Conservation (phyloP, 257 asterid genomes). For the Marsdenia floribunda region DNA sequence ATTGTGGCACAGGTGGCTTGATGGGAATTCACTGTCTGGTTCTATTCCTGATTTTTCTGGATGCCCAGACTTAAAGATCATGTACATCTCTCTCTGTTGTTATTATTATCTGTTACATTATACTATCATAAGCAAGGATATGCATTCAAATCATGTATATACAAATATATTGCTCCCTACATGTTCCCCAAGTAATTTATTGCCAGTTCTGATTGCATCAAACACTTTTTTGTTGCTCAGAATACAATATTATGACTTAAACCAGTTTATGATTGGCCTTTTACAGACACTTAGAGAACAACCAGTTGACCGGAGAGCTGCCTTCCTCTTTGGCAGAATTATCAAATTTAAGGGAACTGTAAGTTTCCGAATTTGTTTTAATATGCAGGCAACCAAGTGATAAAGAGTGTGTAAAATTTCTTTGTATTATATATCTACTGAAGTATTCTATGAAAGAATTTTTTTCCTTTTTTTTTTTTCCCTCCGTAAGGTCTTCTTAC, state of each 20-base stretch:
- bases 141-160: neutral
- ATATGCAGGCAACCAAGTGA: neutral
- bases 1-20: constrained; percentile 73
- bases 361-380: constrained; percentile 33
- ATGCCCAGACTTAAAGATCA: constrained; percentile 65
- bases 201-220: neutral
- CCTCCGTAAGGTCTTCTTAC: neutral
- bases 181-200: neutral
- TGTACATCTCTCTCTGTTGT: constrained; percentile 33
- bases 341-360: constrained; percentile 77
- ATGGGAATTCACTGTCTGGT: constrained; percentile 77
- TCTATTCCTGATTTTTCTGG: constrained; percentile 88
- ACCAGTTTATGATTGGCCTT: constrained; percentile 15
- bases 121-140: neutral
- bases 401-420: neutral
- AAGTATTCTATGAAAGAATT: neutral
- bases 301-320: constrained; percentile 65
- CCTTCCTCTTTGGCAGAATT: constrained; percentile 63
- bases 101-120: neutral
- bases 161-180: neutral
- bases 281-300: constrained; percentile 83
- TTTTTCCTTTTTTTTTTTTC: neutral
- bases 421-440: neutral
- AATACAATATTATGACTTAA: constrained; percentile 4
- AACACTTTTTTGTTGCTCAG: constrained; percentile 1